Percentiles rank a stretch among this genome's conserved stretches.
Conservation (phyloP, 176 grass and related monocot species). For the Oryza glaberrima region DNA sequence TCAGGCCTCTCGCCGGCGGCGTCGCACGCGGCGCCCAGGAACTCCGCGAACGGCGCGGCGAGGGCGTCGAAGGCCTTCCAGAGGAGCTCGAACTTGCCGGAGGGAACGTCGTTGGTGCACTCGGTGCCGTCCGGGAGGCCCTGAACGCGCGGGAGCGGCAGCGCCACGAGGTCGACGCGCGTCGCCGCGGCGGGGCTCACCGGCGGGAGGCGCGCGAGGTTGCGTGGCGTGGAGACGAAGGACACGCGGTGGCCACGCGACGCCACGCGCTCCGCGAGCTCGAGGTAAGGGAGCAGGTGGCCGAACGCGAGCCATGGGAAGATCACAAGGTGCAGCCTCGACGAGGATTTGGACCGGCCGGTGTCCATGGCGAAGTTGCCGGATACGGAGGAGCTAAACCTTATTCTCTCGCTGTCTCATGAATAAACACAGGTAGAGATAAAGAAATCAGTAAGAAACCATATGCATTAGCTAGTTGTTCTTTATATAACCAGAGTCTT, state of each 20-base stretch:
- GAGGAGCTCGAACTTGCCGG: constrained; percentile 18
- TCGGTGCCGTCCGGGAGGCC: constrained; percentile 36
- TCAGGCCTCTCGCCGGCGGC: background rate
- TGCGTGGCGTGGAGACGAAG: constrained; percentile 36
- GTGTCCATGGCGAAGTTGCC: background rate
- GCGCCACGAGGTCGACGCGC: constrained; percentile 19
- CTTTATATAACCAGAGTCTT: too few species aligned
- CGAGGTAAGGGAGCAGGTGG: constrained; percentile 35
- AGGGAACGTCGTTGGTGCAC: constrained; percentile 40
- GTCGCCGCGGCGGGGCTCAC: background rate
- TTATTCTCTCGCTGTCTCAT: too few species aligned
- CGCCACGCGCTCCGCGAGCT: constrained; percentile 32
- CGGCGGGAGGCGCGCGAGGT: constrained; percentile 34
- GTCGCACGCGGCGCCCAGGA: background rate
- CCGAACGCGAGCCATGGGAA: constrained; percentile 44
- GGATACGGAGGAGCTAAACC: too few species aligned
- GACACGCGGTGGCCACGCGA: constrained; percentile 32
- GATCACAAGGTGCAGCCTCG: constrained; percentile 30
- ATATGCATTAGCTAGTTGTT: too few species aligned
- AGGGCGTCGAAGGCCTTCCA: constrained; percentile 54
- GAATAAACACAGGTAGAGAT: too few species aligned
- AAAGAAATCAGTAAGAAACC: too few species aligned
- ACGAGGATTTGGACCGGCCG: background rate
- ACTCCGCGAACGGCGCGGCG: background rate
- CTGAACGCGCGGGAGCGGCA: constrained; percentile 31